These are phyloP conservation scores for Graphiopsis chlorocephala DNA, from an alignment of 2,329 filamentous ascomycete genomes.

Conservation along the genomic window DNA sequence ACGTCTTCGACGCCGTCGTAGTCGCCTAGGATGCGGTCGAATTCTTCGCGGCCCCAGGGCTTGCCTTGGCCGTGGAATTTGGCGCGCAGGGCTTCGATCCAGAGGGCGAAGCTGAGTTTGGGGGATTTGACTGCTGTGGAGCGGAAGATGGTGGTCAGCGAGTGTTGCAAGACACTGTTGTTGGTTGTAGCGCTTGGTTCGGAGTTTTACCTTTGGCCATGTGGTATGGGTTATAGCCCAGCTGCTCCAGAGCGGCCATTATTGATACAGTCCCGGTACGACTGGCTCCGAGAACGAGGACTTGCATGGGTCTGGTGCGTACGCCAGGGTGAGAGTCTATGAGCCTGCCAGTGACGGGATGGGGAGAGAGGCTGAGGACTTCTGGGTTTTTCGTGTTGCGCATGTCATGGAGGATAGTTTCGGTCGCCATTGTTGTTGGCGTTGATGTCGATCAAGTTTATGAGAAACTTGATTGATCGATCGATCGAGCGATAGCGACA, in stretches of 20 bases:
- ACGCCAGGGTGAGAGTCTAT: conserved; percentile 13
- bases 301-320: conserved; percentile 23
- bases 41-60: conserved; percentile 20
- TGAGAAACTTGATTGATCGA: background rate
- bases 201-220: conserved; percentile 17
- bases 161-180: background rate
- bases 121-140: conserved; percentile 18
- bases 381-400: conserved; percentile 16
- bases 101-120: conserved; percentile 19
- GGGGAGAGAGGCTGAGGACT: conserved; percentile 16
- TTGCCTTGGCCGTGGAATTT: conserved; percentile 20
- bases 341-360: conserved; percentile 19
- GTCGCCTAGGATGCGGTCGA: conserved; percentile 52
- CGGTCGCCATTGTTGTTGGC: background rate
- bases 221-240: conserved; percentile 25
- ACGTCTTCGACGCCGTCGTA: conserved; percentile 40
- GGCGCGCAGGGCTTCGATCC: conserved; percentile 22
- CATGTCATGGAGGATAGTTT: background rate
- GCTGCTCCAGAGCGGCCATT: conserved; percentile 19
- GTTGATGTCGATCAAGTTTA: background rate
- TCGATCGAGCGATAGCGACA: background rate
- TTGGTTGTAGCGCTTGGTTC: background rate
- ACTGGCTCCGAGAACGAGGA: conserved; percentile 24
- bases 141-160: background rate
- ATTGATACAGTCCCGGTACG: conserved; percentile 28